Base-by-base conservation (phyloP, 106 monocot genomes). In the Apostasia shenzhenica region DNA sequence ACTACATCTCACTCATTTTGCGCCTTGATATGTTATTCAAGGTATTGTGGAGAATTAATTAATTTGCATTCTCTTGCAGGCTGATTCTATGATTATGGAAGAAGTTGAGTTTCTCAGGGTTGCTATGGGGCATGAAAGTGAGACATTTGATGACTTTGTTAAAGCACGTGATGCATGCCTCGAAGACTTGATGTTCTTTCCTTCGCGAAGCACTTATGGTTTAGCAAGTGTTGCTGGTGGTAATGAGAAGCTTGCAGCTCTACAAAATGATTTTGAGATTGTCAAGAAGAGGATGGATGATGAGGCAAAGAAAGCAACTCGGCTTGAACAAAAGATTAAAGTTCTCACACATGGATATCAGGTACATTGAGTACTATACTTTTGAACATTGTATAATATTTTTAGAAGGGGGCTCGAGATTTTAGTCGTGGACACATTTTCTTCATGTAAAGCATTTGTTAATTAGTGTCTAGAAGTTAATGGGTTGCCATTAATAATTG, bases 131-230 rank as follows among this genome's bases (percentile, higher is more conserved):
- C 92, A 97, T 80, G 92, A 97, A 59, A 81, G 77, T 60, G 97
- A 89, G 41, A 81, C 97, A 44, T 72, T 92, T 67, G 97, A 97
- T 74, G 89, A 97, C 73, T 97, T 97, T 80, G 78, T 92, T 14
- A 92, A 79, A 77, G 92, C 92, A 59, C 89, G 63, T 55, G 97
- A 87, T 84, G 84, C 92, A 75, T 97, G 97, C 81, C 86, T 79
- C 72, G 97, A 97, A 38, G 97, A 97, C 68, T 84, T 97, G 59
- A 89, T 97, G 86, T 92, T 80, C 59, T 85, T 92, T 68, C 97
- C 97, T 44, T 61, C 76, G 71, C 92, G 82, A 5, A 75, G 63
- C 50, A 86, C 74, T 41, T 97, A 82, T 78, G 92, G 92, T 63
- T 83, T 89, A 64, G 86, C 86, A 5, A 97, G 88, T 69, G 86